Evolutionary conservation across 108 stramenopile species (phyloP).

Genomic region (Fragilariopsis cylindrus): DNA sequence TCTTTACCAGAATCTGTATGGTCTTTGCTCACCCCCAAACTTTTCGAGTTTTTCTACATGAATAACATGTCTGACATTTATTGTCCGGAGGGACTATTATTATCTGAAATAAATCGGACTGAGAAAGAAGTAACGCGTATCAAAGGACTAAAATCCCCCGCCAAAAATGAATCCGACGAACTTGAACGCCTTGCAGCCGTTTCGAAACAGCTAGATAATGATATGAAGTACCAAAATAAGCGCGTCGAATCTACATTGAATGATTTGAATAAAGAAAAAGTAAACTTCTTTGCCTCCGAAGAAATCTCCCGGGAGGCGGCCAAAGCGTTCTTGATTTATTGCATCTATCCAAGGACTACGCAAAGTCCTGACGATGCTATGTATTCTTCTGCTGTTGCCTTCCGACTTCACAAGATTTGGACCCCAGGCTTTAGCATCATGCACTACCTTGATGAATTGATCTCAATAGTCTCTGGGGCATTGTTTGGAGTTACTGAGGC

Average conservation of each 20-base stretch:
- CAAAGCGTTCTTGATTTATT: slow-evolving; percentile 64
- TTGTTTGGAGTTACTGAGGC: slow-evolving; percentile 84
- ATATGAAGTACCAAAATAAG: slow-evolving; percentile 65
- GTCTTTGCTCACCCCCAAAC: slow-evolving; percentile 45
- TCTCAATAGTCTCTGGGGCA: slow-evolving; percentile 59
- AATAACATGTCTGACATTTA: slow-evolving; percentile 70
- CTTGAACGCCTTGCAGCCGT: slow-evolving; percentile 53
- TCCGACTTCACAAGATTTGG: slow-evolving; percentile 71
- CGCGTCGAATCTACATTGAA: slow-evolving; percentile 49
- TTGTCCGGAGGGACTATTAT: slow-evolving; percentile 69
- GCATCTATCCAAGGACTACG: slow-evolving; percentile 74
- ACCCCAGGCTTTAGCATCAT: slow-evolving; percentile 81
- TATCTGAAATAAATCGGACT: slow-evolving; percentile 59
- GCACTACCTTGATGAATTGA: slow-evolving; percentile 63
- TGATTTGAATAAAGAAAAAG: slow-evolving; percentile 46
- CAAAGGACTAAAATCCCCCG: slow-evolving; percentile 43
- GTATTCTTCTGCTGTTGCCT: slow-evolving; percentile 76
- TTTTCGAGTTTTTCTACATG: slow-evolving; percentile 80
- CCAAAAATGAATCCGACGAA: slow-evolving; percentile 40
- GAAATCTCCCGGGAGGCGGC: slow-evolving; percentile 30
- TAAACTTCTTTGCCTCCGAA: slow-evolving; percentile 37
- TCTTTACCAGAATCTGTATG: slow-evolving; percentile 42
- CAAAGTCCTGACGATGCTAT: slow-evolving; percentile 86
- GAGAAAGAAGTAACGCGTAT: slow-evolving; percentile 71
- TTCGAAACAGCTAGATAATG: slow-evolving; percentile 45